A percentile compares a stretch with the other conserved stretches of the same genome.
phyloP scores from a whole-genome alignment of 768 basidiomycete genomes.

The Tricholoma matsutake region DNA sequence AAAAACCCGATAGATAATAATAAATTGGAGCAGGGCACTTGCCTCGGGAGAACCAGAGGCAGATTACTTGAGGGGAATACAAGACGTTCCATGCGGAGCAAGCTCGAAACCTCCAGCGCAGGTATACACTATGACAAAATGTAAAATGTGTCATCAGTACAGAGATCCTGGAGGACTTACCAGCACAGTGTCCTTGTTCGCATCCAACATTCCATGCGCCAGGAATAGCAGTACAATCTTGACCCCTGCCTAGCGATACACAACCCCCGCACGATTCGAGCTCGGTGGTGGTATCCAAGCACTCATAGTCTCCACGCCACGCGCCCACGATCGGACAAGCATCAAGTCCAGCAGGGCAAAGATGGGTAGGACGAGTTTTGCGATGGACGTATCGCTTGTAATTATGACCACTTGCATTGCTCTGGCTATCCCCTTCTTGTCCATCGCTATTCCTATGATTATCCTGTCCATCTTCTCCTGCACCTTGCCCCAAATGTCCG shows the following conservation, averaged over 20 bases:
- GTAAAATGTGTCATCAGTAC: background rate
- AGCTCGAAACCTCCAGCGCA: constrained; percentile 48
- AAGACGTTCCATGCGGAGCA: constrained; percentile 40
- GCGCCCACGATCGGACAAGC: constrained; percentile 54
- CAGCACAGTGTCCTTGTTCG: constrained; percentile 47
- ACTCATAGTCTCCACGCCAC: constrained; percentile 49
- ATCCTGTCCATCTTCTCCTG: constrained; percentile 3
- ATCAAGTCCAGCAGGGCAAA: constrained; percentile 53
- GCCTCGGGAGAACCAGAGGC: background rate
- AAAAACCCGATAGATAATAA: background rate
- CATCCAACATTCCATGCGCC: constrained; percentile 74
- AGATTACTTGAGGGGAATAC: constrained; percentile 31
- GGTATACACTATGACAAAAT: constrained; percentile 39
- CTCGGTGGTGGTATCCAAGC: constrained; percentile 59
- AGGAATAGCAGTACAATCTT: constrained; percentile 68
- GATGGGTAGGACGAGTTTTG: constrained; percentile 35
- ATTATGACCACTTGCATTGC: constrained; percentile 15
- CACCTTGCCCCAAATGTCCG: constrained; percentile 14
- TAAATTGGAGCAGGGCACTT: background rate
- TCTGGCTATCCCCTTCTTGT: constrained; percentile 9
- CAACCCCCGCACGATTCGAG: constrained; percentile 80
- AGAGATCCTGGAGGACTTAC: constrained; percentile 34
- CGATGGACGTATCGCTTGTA: constrained; percentile 22
- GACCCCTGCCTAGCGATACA: constrained; percentile 53
- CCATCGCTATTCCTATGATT: background rate